These are phyloP conservation scores for Cetraspora pellucida DNA, from an alignment of 192 early-diverging fungal species.

Conservation along the genomic window DNA sequence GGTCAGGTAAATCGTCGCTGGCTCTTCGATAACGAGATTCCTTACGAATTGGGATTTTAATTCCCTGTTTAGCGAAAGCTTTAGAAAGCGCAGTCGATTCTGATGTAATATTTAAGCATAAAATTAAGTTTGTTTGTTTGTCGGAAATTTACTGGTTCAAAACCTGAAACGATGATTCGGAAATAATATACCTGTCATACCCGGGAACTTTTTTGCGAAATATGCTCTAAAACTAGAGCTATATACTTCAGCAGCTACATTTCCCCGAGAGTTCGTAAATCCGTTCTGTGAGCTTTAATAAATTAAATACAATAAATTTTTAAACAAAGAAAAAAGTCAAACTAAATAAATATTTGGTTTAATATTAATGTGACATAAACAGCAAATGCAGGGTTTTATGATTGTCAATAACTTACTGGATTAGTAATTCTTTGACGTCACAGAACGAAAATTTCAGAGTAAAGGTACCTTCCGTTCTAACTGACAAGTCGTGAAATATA, in stretches of 20 bases:
- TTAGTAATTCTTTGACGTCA: constrained; percentile 58
- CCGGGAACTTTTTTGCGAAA: constrained; percentile 78
- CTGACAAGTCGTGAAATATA: constrained; percentile 79
- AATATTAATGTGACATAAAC: too few species aligned
- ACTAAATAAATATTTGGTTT: too few species aligned
- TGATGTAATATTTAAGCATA: constrained; percentile 29
- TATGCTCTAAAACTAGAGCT: constrained; percentile 70
- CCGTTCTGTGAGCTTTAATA: constrained; percentile 16
- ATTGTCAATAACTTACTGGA: constrained; percentile 37
- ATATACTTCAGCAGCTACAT: constrained; percentile 53
- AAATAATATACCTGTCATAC: constrained; percentile 60
- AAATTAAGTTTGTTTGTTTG: too few species aligned
- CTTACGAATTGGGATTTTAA: too few species aligned
- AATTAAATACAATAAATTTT: too few species aligned
- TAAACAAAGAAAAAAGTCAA: too few species aligned
- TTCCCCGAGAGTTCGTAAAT: constrained; percentile 38
- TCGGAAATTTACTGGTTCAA: too few species aligned
- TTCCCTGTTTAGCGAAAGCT: too few species aligned
- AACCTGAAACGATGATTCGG: too few species aligned
- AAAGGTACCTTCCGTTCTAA: constrained; percentile 74
- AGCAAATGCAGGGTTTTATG: too few species aligned
- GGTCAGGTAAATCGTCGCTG: constrained; percentile 2
- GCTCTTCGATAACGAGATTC: constrained; percentile 23
- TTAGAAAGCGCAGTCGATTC: constrained; percentile 64
- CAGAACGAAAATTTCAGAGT: constrained; percentile 71